These are phyloP conservation scores for Lepidium africanum DNA, from an alignment of 345 rosid species.

Conservation along the genomic window DNA sequence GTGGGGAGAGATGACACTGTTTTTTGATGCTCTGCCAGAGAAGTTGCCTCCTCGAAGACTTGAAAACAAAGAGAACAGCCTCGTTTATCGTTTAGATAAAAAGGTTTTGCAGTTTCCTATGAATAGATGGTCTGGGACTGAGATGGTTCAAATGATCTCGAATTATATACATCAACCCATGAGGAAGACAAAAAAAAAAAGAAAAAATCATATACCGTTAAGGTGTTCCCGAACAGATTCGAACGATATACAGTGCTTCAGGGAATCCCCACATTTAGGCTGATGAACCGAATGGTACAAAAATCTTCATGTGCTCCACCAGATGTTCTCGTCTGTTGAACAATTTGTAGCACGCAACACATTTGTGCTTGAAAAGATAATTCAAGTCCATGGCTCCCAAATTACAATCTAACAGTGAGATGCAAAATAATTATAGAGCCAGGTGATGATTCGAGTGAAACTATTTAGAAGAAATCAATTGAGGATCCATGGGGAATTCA, in stretches of 20 bases:
- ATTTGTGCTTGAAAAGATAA: constrained; percentile 41
- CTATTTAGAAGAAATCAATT: neutral
- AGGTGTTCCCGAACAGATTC: no score
- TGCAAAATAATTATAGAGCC: neutral
- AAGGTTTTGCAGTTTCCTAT: constrained; percentile 40
- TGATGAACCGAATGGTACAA: constrained; percentile 69
- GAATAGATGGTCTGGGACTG: constrained; percentile 36
- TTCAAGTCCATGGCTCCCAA: no score
- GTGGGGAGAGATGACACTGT: constrained; percentile 38
- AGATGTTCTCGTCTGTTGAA: constrained; percentile 67
- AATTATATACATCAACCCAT: neutral
- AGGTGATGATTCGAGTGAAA: neutral
- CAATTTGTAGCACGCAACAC: constrained; percentile 72
- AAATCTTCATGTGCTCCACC: constrained; percentile 70
- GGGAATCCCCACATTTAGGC: constrained; percentile 61
- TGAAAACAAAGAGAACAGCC: constrained; percentile 60
- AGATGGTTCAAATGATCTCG: neutral
- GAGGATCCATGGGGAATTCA: constrained; percentile 14
- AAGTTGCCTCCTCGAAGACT: constrained; percentile 37
- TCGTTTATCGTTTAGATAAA: constrained; percentile 37
- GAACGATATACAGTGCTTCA: constrained; percentile 59
- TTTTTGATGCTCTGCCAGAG: constrained; percentile 38
- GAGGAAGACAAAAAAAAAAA: neutral
- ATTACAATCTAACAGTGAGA: neutral
- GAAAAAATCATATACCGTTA: no score